phyloP scores from a whole-genome alignment of 345 rosid species.

The Euphorbia peplus region DNA sequence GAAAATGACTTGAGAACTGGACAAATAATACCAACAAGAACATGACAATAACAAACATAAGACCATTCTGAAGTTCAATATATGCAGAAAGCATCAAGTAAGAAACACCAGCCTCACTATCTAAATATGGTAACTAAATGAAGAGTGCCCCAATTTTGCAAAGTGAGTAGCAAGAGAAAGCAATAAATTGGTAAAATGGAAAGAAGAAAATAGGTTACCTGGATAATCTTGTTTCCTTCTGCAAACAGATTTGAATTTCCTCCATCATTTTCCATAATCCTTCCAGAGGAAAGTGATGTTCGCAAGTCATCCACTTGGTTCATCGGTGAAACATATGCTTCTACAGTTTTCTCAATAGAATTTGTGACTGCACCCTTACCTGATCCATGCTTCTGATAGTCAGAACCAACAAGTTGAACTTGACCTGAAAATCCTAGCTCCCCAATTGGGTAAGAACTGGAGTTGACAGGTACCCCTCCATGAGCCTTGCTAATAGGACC shows the following conservation, averaged over 20 bases:
- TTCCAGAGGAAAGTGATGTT: constrained; percentile 34
- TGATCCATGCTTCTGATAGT: constrained; percentile 21
- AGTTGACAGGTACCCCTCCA: constrained; percentile 40
- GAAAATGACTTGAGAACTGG: background rate
- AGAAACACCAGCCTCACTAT: background rate
- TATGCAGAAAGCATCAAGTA: background rate
- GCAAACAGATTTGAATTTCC: constrained; percentile 41
- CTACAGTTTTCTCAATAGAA: constrained; percentile 25
- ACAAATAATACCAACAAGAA: background rate
- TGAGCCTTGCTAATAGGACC: constrained; percentile 55
- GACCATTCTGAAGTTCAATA: background rate
- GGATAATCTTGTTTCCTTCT: constrained; percentile 42
- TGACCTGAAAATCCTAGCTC: constrained; percentile 38
- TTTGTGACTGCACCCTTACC: constrained; percentile 17
- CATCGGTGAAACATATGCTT: constrained; percentile 26
- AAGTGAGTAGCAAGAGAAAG: background rate
- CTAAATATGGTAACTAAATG: background rate
- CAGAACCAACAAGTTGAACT: constrained; percentile 32
- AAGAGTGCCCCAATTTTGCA: background rate
- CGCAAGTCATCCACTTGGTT: constrained; percentile 40
- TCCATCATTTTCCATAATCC: constrained; percentile 45
- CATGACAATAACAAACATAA: background rate
- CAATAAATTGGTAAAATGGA: background rate
- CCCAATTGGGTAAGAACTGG: constrained; percentile 36
- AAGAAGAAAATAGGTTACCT: constrained; percentile 36